phyloP scores from a whole-genome alignment of 73 alveolate genomes.

The Tetrahymena thermophila region DNA sequence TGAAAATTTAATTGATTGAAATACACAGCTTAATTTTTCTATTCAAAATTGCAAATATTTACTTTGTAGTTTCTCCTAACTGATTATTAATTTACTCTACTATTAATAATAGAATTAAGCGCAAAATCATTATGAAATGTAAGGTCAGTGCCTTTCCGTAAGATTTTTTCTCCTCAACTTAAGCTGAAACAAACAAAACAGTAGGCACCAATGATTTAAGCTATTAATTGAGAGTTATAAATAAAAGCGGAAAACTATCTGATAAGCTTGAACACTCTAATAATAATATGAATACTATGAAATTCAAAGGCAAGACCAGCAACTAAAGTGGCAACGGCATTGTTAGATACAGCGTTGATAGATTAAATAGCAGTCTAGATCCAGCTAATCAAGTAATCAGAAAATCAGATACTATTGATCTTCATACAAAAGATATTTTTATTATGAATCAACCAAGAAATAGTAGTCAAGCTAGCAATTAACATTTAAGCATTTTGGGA shows the following conservation, averaged over 20 bases:
- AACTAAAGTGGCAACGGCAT: background rate
- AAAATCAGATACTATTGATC: background rate
- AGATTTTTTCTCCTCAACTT: background rate
- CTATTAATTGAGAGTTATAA: background rate
- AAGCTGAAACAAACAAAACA: background rate
- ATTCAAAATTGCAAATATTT: background rate
- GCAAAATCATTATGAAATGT: background rate
- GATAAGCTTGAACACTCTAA: background rate
- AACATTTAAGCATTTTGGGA: background rate
- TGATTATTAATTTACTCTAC: background rate
- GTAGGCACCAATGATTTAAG: background rate
- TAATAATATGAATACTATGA: background rate
- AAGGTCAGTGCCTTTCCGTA: background rate
- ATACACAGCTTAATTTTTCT: background rate
- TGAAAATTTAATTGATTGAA: background rate
- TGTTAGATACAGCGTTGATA: background rate
- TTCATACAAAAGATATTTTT: background rate
- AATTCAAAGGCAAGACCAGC: background rate
- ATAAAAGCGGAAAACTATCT: background rate
- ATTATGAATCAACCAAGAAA: background rate
- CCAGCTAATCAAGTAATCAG: background rate
- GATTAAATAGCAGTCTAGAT: background rate
- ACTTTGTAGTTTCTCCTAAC: background rate
- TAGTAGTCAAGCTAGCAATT: background rate
- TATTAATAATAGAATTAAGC: background rate